phyloP scores from a whole-genome alignment of 1,284 basidiomycete species.

The Pseudozyma flocculosa region DNA sequence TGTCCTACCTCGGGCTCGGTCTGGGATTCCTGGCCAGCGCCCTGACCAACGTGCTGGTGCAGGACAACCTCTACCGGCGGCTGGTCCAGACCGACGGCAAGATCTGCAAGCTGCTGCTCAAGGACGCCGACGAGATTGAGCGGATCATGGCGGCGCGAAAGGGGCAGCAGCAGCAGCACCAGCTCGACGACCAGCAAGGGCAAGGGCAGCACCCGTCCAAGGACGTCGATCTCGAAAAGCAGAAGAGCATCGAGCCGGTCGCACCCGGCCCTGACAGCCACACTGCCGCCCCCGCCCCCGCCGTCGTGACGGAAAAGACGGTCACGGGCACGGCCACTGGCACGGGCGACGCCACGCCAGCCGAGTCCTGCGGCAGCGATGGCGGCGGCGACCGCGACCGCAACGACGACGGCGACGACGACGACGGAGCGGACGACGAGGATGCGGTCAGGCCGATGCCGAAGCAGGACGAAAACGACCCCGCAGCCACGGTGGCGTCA shows the following conservation, averaged over 20 bases:
- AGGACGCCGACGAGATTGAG: slow-evolving; percentile 8
- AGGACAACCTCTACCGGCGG: slow-evolving; percentile 60
- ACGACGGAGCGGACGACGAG: no score
- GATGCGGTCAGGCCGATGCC: no score
- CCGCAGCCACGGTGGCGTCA: background rate
- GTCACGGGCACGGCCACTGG: background rate
- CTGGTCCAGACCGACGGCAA: slow-evolving; percentile 32
- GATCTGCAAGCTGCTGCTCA: slow-evolving; percentile 32
- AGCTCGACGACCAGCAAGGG: no score
- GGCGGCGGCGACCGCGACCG: slow-evolving; percentile 24
- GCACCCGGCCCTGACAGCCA: no score
- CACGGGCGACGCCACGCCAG: background rate
- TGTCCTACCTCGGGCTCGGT: slow-evolving; percentile 60
- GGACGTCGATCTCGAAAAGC: no score
- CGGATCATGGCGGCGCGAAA: slow-evolving; percentile 2
- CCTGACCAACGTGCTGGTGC: slow-evolving; percentile 56
- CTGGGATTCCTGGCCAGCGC: slow-evolving; percentile 59
- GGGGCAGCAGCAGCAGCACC: background rate
- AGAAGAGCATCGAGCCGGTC: no score
- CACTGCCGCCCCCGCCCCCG: no score
- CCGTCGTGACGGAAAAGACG: no score
- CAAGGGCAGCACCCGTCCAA: no score
- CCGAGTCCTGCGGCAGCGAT: slow-evolving; percentile 6
- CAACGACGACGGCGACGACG: slow-evolving; percentile 17
- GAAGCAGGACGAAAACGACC: no score